Conservation (phyloP, 2,329 filamentous ascomycete genomes). For the Paracamarosporium sp. region DNA sequence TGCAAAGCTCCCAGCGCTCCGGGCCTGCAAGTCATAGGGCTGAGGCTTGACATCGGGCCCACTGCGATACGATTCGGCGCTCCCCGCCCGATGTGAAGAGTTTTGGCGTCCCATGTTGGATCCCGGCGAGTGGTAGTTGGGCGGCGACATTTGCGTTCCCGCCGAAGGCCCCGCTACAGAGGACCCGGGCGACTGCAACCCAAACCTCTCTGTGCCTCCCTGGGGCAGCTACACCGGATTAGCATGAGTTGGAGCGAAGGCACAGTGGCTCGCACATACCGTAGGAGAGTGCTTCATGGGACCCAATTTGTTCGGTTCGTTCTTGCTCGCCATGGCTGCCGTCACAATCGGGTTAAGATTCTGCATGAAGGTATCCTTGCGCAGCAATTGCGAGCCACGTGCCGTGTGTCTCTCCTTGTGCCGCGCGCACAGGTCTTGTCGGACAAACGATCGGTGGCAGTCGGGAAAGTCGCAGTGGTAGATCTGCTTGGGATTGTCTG, state of each 20-base stretch:
- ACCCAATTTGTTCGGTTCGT: slow-evolving; percentile 27
- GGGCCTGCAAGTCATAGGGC: slow-evolving; percentile 45
- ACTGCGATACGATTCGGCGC: slow-evolving; percentile 44
- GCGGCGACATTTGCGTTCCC: slow-evolving; percentile 43
- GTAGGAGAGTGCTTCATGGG: slow-evolving; percentile 31
- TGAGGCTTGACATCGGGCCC: slow-evolving; percentile 34
- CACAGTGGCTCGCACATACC: slow-evolving; percentile 17
- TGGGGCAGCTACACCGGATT: slow-evolving; percentile 19
- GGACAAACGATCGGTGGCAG: slow-evolving; percentile 88
- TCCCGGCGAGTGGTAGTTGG: slow-evolving; percentile 40
- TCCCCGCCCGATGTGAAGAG: slow-evolving; percentile 41
- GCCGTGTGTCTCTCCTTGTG: slow-evolving; percentile 59
- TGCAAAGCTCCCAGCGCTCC: slow-evolving; percentile 41
- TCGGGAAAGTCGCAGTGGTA: slow-evolving; percentile 93
- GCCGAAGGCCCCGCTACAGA: slow-evolving; percentile 26
- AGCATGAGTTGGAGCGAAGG: slow-evolving; percentile 10
- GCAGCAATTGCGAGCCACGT: slow-evolving; percentile 77
- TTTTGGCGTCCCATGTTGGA: slow-evolving; percentile 37
- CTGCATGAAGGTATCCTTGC: slow-evolving; percentile 73
- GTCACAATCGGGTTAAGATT: slow-evolving; percentile 52
- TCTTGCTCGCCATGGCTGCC: slow-evolving; percentile 45
- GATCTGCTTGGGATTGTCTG: slow-evolving; percentile 92
- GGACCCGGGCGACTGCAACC: slow-evolving; percentile 42
- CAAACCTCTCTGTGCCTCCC: slow-evolving; percentile 22
- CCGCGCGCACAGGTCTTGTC: slow-evolving; percentile 86